These are phyloP conservation scores for Gracilaria caudata DNA, from an alignment of 23 red algal species.

Conservation along the genomic window DNA sequence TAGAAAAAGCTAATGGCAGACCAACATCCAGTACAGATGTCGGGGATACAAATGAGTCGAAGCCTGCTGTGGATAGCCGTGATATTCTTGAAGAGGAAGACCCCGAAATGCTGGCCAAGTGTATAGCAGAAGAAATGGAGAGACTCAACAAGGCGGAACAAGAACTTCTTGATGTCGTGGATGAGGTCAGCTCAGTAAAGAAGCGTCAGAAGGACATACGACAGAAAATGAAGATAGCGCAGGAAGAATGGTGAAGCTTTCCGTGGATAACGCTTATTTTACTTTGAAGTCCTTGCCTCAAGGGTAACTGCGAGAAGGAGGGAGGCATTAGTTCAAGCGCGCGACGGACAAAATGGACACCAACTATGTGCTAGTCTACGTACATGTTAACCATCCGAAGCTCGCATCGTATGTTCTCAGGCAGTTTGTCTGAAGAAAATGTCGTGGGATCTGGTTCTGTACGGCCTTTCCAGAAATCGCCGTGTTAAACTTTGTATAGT, in stretches of 20 bases:
- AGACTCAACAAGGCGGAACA: conserved; percentile 51
- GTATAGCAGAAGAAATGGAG: conserved; percentile 46
- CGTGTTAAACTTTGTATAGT: not conserved
- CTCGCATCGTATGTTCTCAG: not conserved
- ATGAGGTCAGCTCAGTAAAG: conserved; percentile 29
- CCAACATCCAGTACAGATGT: not conserved
- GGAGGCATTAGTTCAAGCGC: not conserved
- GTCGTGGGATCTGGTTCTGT: not conserved
- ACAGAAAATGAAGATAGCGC: conserved; percentile 47
- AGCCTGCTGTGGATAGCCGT: not conserved
- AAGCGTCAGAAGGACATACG: conserved; percentile 32
- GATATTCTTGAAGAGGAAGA: conserved; percentile 51
- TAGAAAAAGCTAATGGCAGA: conserved; percentile 11
- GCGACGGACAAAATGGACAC: not conserved
- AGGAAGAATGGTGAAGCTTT: conserved; percentile 54
- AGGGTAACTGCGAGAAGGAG: not conserved
- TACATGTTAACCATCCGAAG: not conserved
- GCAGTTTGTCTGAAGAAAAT: not conserved
- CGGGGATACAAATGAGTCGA: conserved; percentile 4
- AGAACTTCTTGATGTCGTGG: conserved; percentile 35
- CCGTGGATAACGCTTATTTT: conserved; percentile 6
- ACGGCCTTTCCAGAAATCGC: not conserved
- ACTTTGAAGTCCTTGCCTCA: not conserved
- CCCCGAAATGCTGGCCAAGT: conserved; percentile 17
- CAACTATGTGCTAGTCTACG: not conserved